Conservation (phyloP, 345 rosid species). For the Ricinus communis region DNA sequence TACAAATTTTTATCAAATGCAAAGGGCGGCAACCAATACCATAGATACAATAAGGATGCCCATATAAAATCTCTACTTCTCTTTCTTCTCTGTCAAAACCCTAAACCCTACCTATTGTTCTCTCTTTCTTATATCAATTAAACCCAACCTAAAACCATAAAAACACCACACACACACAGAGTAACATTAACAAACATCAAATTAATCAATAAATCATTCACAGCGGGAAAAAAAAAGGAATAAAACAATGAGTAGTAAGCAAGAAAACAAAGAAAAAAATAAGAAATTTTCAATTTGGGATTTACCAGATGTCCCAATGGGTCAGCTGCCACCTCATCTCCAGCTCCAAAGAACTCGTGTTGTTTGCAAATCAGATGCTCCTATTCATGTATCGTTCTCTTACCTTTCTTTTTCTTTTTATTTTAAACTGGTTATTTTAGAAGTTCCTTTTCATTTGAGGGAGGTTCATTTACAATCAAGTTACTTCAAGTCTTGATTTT, state of each 20-base stretch:
- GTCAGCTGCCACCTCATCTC: constrained; percentile 71
- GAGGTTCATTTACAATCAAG: neutral
- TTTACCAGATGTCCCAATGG: constrained; percentile 66
- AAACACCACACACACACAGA: no score
- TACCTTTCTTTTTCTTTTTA: neutral
- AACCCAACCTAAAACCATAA: neutral
- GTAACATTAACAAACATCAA: neutral
- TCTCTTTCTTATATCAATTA: neutral
- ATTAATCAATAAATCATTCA: neutral
- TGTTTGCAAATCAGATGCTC: constrained; percentile 67
- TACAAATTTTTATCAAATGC: no score
- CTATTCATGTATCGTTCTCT: constrained; percentile 55
- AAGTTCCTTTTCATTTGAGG: neutral
- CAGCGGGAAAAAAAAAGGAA: neutral
- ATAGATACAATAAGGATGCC: neutral
- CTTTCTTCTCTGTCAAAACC: neutral
- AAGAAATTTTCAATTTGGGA: constrained; percentile 42
- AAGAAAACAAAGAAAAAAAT: constrained; percentile 2
- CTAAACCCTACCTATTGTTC: neutral
- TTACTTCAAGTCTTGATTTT: neutral
- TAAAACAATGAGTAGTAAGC: neutral
- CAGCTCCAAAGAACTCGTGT: constrained; percentile 68
- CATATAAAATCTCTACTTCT: neutral
- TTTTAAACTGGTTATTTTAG: neutral
- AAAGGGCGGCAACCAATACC: no score